Conservation (phyloP, 2,329 filamentous ascomycete genomes). For the Onygena corvina region DNA sequence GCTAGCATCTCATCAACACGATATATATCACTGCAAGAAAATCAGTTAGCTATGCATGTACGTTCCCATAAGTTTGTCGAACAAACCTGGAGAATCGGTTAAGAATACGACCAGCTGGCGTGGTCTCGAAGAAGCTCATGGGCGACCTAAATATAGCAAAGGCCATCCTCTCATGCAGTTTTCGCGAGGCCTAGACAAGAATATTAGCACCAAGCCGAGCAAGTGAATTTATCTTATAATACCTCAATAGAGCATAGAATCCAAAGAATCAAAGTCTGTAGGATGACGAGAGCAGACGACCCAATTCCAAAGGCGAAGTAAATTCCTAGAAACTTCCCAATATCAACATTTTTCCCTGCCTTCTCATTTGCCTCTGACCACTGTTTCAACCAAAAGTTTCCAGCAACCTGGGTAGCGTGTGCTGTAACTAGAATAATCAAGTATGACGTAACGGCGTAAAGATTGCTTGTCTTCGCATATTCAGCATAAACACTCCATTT, state of each 20-base stretch:
- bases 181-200: constrained; percentile 61
- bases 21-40: constrained; percentile 39
- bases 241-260: constrained; percentile 99
- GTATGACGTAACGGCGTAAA: constrained; percentile 72
- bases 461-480: constrained; percentile 89
- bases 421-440: constrained; percentile 62
- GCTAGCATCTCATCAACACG: constrained; percentile 83
- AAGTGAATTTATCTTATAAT: constrained; percentile 15
- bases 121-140: constrained; percentile 98
- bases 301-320: constrained; percentile 94
- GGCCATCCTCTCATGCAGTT: constrained; percentile 94
- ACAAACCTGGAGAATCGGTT: constrained; percentile 85
- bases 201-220: constrained; percentile 10
- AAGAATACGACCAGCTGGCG: constrained; percentile 86
- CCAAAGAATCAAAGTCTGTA: constrained; percentile 92
- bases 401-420: constrained; percentile 70
- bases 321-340: constrained; percentile 84
- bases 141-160: constrained; percentile 93
- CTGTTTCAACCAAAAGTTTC: constrained; percentile 82
- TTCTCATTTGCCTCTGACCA: constrained; percentile 75
- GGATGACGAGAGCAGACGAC: constrained; percentile 67
- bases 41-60: constrained; percentile 4
- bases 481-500: constrained; percentile 93
- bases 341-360: constrained; percentile 55
- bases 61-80: neutral